These are phyloP conservation scores for Malassezia brasiliensis DNA, from an alignment of 1,284 basidiomycete genomes.

Conservation along the genomic window DNA sequence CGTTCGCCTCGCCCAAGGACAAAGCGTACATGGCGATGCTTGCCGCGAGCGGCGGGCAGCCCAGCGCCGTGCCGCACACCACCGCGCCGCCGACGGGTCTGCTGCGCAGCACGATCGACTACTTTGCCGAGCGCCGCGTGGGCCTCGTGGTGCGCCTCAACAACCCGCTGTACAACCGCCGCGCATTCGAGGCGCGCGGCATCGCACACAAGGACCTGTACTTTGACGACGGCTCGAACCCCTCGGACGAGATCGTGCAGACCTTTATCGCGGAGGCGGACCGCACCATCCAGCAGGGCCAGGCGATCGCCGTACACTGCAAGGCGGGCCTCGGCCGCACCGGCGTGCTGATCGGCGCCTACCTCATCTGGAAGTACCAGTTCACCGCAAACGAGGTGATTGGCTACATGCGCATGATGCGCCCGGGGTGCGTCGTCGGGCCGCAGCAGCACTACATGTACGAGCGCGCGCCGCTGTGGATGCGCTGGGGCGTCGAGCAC, in stretches of 20 bases:
- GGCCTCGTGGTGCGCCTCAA: conserved; percentile 91
- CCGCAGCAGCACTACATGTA: conserved; percentile 80
- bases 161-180: conserved; percentile 81
- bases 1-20: conserved; percentile 75
- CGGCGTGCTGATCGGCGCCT: conserved; percentile 82
- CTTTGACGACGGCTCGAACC: conserved; percentile 97
- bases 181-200: conserved; percentile 70
- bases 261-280: conserved; percentile 80
- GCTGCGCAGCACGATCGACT: conserved; percentile 66
- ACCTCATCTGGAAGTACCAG: conserved; percentile 97
- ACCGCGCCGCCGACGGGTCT: conserved; percentile 16
- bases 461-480: conserved; percentile 53
- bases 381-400: conserved; percentile 97
- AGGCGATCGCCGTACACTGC: conserved; percentile 73
- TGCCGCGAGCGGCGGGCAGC: conserved; percentile 44
- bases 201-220: conserved; percentile 74
- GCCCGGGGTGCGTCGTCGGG: conserved; percentile 90
- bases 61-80: not conserved
- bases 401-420: conserved; percentile 92
- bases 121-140: conserved; percentile 77
- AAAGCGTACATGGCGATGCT: conserved; percentile 37
- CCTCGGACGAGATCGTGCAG: conserved; percentile 82
- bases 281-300: conserved; percentile 63
- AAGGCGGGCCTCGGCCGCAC: conserved; percentile 87
- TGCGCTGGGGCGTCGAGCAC: conserved; percentile 32